Conservation (phyloP, 176 grass and related monocot species). For the Lolium rigidum region DNA sequence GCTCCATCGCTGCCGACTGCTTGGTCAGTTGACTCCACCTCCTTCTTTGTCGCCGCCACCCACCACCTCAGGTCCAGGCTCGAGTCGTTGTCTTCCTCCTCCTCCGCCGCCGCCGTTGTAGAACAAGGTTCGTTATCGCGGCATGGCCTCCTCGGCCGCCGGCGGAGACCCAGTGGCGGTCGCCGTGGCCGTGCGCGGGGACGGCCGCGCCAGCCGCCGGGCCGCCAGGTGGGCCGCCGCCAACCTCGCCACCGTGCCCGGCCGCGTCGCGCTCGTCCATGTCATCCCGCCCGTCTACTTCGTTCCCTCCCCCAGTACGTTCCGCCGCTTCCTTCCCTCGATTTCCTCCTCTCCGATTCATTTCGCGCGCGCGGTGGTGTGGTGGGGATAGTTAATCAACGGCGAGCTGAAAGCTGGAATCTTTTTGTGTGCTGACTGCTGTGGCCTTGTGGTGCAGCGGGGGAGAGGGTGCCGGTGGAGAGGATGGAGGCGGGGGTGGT, state of each 20-base stretch:
- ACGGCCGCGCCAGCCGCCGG: conserved; percentile 65
- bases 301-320: conserved; percentile 76
- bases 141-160: neutral
- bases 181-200: conserved; percentile 63
- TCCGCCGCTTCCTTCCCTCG: neutral
- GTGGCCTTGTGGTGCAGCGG: conserved; percentile 53
- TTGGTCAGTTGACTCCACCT: neutral
- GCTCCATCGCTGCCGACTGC: neutral
- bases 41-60: neutral
- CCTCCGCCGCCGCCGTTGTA: neutral
- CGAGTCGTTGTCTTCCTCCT: neutral
- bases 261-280: conserved; percentile 70
- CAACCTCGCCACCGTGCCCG: conserved; percentile 45
- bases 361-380: neutral
- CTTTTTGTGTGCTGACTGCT: neutral
- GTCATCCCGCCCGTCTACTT: conserved; percentile 72
- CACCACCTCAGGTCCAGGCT: neutral
- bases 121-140: neutral
- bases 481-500: conserved; percentile 60
- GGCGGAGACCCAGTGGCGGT: conserved; percentile 27
- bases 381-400: neutral
- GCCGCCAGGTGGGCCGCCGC: conserved; percentile 70
- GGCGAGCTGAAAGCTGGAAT: conserved; percentile 17
- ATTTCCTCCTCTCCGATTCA: neutral
- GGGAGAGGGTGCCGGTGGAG: conserved; percentile 69